Evolutionary conservation across 805 yeast species (phyloP).

Genomic region (Candida takata): DNA sequence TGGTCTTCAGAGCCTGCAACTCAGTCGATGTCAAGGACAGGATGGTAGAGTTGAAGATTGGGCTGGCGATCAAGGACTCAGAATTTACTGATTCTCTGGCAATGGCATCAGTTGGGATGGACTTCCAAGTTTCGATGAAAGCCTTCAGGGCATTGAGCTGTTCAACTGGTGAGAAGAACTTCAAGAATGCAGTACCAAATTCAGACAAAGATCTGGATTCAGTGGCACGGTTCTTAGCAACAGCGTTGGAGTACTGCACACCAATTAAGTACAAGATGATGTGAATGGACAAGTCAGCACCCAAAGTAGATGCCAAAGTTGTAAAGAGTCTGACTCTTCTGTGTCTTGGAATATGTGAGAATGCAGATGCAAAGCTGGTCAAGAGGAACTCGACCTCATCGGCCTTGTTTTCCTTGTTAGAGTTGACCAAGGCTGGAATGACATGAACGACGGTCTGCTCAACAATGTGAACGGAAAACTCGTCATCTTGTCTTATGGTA

Average conservation of each 20-base stretch:
- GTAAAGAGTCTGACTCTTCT: conserved; percentile 83
- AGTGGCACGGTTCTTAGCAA: conserved; percentile 47
- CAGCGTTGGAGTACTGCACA: conserved; percentile 58
- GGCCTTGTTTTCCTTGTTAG: conserved; percentile 32
- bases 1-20: conserved; percentile 39
- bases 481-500: conserved; percentile 94
- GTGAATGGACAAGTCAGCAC: conserved; percentile 59
- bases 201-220: conserved; percentile 67
- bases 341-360: conserved; percentile 93
- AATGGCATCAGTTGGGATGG: conserved; percentile 31
- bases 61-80: conserved; percentile 38
- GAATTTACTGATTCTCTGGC: conserved; percentile 15
- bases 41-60: conserved; percentile 58
- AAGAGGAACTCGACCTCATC: conserved; percentile 79
- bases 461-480: conserved; percentile 84
- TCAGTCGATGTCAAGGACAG: conserved; percentile 44
- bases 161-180: conserved; percentile 58
- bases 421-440: conserved; percentile 76
- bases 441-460: conserved; percentile 87
- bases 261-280: conserved; percentile 73
- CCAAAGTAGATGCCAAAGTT: conserved; percentile 70
- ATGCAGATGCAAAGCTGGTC: conserved; percentile 88
- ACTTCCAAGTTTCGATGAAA: conserved; percentile 44
- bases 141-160: conserved; percentile 51
- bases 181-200: conserved; percentile 63